Evolutionary conservation across 495 filamentous ascomycete species (phyloP).

Genomic region (Talaromyces stipitatus): DNA sequence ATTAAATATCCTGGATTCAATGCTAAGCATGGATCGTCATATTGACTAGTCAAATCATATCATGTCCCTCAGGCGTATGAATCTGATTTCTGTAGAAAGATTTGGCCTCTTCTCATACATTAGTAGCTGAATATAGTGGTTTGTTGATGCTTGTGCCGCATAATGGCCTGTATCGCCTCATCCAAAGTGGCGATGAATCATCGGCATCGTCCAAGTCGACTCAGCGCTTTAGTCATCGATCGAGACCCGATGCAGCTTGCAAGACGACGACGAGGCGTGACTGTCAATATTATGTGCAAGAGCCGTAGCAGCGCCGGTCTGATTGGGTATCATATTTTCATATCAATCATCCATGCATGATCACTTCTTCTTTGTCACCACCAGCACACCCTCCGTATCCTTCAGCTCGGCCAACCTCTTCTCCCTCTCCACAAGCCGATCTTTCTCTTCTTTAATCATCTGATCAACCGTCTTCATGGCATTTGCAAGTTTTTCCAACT

Average conservation of each 20-base stretch:
- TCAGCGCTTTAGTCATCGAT: too few species aligned
- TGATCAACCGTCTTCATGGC: conserved; percentile 62
- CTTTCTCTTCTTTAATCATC: conserved; percentile 61
- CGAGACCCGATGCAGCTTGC: too few species aligned
- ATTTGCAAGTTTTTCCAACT: conserved; percentile 50
- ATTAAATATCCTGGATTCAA: too few species aligned
- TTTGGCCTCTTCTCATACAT: neutral
- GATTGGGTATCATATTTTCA: neutral
- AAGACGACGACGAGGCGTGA: too few species aligned
- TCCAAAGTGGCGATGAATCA: too few species aligned
- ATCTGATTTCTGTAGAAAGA: neutral
- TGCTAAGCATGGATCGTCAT: neutral
- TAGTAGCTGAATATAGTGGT: neutral
- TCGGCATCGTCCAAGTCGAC: too few species aligned
- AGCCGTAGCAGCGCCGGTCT: neutral
- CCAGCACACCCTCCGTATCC: conserved; percentile 42
- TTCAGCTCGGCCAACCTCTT: conserved; percentile 55
- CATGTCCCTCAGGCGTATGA: neutral
- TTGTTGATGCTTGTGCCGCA: neutral
- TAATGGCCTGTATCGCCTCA: too few species aligned
- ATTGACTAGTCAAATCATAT: neutral
- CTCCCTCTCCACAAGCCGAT: conserved; percentile 53
- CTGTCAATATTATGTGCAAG: neutral
- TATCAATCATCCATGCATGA: neutral
- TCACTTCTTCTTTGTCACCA: conserved; percentile 37